These are phyloP conservation scores for Knufia petricola DNA, from an alignment of 2,329 filamentous ascomycete species.

Conservation along the genomic window DNA sequence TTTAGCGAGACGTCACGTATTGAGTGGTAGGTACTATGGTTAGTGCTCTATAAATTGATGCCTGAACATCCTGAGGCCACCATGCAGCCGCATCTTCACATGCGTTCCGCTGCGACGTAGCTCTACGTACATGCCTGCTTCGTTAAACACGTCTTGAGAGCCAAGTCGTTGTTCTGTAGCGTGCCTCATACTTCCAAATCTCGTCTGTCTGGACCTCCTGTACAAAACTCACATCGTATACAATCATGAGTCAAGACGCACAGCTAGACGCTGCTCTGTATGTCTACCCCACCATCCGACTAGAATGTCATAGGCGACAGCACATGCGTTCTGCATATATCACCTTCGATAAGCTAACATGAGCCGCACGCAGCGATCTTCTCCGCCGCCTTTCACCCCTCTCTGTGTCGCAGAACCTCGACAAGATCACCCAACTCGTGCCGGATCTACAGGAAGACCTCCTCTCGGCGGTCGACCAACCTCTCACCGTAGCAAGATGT, in stretches of 20 bases:
- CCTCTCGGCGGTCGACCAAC: slow-evolving; percentile 93
- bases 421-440: slow-evolving; percentile 75
- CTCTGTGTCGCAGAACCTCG: slow-evolving; percentile 78
- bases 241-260: slow-evolving; percentile 26
- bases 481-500: slow-evolving; percentile 77
- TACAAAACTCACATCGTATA: background rate
- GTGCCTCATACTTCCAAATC: no score
- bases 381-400: slow-evolving; percentile 95
- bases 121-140: no score
- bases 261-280: slow-evolving; percentile 45
- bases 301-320: no score
- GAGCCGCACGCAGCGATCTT: slow-evolving; percentile 60
- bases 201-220: no score
- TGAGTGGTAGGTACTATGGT: no score
- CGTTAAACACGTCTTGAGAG: no score
- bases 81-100: no score
- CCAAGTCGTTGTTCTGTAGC: no score
- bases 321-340: background rate
- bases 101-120: no score
- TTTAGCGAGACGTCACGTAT: no score
- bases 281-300: slow-evolving; percentile 22
- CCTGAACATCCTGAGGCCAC: no score
- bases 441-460: slow-evolving; percentile 95
- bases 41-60: no score
- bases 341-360: background rate